Percentiles rank a stretch among this genome's conserved stretches.
Conservation (phyloP, 768 basidiomycete genomes). For the Pluteus cervinus region DNA sequence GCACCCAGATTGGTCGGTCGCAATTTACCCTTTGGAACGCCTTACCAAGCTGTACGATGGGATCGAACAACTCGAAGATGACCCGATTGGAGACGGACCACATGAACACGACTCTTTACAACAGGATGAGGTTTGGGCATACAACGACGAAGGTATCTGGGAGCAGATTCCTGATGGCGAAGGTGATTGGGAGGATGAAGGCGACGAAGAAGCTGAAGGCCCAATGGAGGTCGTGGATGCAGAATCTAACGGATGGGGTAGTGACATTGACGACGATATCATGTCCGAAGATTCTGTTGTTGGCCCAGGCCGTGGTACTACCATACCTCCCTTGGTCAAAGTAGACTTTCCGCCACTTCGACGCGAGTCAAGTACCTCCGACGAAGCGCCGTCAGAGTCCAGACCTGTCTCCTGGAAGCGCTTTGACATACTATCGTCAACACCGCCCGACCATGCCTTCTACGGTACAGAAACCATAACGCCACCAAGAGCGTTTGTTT, state of each 20-base stretch:
- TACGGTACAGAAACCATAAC: conserved; percentile 52
- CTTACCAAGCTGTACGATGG: conserved; percentile 78
- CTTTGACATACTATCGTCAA: conserved; percentile 74
- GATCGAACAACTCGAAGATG: conserved; percentile 71
- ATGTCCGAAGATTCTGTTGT: not conserved
- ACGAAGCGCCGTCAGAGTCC: too few species aligned
- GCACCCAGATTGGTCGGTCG: conserved; percentile 50
- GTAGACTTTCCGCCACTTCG: too few species aligned
- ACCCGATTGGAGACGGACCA: conserved; percentile 40
- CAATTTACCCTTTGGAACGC: conserved; percentile 55
- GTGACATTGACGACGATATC: not conserved
- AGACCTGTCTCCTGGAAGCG: conserved; percentile 74
- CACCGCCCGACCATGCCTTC: conserved; percentile 82
- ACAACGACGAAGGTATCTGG: conserved; percentile 42
- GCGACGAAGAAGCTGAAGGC: conserved; percentile 14
- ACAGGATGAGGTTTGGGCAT: conserved; percentile 36
- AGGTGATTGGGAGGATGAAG: conserved; percentile 29
- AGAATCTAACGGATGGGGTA: conserved; percentile 1
- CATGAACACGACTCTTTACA: conserved; percentile 38
- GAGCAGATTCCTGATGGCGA: conserved; percentile 36
- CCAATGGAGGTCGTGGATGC: conserved; percentile 3
- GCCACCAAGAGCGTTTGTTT: conserved; percentile 68
- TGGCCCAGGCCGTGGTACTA: not conserved
- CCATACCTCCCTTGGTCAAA: not conserved
- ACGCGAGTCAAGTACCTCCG: too few species aligned